Percentiles rank a stretch among this genome's conserved stretches.
These are phyloP conservation scores for Solanum corneliomulleri DNA, from an alignment of 257 asterid genomes.

Conservation along the genomic window DNA sequence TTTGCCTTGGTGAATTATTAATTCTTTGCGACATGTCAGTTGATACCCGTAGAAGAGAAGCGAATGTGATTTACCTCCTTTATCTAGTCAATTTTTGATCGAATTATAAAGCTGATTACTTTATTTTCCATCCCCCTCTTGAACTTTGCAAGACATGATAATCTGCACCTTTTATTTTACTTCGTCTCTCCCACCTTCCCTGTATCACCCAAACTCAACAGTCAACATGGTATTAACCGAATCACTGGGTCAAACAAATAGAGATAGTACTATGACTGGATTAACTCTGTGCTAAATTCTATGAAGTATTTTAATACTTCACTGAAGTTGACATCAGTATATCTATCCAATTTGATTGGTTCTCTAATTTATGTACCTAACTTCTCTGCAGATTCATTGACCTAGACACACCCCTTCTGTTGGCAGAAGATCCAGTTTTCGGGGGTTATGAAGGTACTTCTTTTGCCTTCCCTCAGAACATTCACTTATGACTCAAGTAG, in stretches of 20 bases:
- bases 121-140: not conserved
- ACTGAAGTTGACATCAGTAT: no score
- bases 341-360: not conserved
- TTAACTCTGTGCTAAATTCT: not conserved
- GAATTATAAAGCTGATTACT: not conserved
- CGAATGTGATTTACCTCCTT: not conserved
- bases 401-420: slow-evolving; percentile 77
- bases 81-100: not conserved
- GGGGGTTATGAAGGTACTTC: slow-evolving; percentile 78
- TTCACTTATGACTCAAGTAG: not conserved
- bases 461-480: not conserved
- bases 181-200: not conserved
- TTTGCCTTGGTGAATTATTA: not conserved
- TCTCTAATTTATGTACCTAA: not conserved
- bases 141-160: not conserved
- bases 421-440: slow-evolving; percentile 84
- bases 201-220: not conserved
- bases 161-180: not conserved
- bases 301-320: not conserved
- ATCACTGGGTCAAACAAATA: not conserved
- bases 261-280: not conserved
- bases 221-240: not conserved
- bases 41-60: not conserved
- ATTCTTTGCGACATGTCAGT: not conserved
- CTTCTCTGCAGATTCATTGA: slow-evolving; percentile 52